Percentiles rank a stretch among this genome's conserved stretches.
These are phyloP conservation scores for Trichoderma pleuroti DNA, from an alignment of 2,329 filamentous ascomycete species.

Conservation along the genomic window DNA sequence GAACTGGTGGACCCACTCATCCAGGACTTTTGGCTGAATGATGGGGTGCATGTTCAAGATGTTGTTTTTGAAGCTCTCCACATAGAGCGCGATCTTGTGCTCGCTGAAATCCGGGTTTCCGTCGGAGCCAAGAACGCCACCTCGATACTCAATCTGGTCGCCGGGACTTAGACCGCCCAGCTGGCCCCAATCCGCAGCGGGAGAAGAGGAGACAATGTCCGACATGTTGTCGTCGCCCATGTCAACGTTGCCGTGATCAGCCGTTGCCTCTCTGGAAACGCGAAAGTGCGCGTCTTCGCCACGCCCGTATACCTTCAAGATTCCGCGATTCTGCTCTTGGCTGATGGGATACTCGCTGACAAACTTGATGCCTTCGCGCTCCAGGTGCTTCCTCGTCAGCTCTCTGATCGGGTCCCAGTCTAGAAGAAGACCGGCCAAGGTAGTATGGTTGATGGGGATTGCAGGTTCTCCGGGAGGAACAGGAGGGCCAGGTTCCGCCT, in stretches of 20 bases:
- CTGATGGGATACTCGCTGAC: conserved; percentile 72
- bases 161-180: conserved; percentile 50
- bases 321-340: conserved; percentile 68
- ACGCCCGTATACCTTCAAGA: conserved; percentile 71
- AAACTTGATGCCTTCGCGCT: conserved; percentile 49
- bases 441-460: conserved; percentile 83
- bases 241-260: conserved; percentile 38
- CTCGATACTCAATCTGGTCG: conserved; percentile 39
- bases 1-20: conserved; percentile 52
- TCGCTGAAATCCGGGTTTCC: conserved; percentile 55
- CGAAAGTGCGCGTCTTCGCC: conserved; percentile 61
- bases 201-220: conserved; percentile 52
- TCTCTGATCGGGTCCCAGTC: conserved; percentile 65
- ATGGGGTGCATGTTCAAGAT: conserved; percentile 66
- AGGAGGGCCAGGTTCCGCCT: conserved; percentile 49
- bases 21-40: conserved; percentile 51
- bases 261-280: conserved; percentile 35
- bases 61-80: conserved; percentile 56
- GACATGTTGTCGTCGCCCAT: conserved; percentile 46
- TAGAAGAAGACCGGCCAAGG: conserved; percentile 79
- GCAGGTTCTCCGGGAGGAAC: conserved; percentile 60
- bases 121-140: conserved; percentile 38
- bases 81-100: conserved; percentile 49
- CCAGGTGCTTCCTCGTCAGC: conserved; percentile 54
- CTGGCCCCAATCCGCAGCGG: conserved; percentile 57